phyloP scores from a whole-genome alignment of 169 alveolate species.

The Plasmodium adleri region DNA sequence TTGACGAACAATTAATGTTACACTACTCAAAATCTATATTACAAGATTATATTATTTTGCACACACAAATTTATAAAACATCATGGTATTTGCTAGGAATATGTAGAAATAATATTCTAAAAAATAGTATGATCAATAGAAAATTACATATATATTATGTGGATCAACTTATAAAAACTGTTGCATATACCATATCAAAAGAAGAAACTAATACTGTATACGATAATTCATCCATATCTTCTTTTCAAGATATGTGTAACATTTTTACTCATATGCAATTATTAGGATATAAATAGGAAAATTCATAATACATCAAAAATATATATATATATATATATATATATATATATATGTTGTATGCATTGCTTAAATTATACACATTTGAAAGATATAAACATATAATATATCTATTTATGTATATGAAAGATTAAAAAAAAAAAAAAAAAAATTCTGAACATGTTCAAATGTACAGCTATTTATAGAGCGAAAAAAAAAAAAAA shows the following conservation, averaged over 20 bases:
- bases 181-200: constrained; percentile 24
- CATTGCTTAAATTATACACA: too few species aligned
- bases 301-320: neutral
- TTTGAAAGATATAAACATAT: too few species aligned
- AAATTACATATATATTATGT: constrained; percentile 55
- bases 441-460: too few species aligned
- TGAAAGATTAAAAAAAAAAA: too few species aligned
- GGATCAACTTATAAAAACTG: constrained; percentile 31
- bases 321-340: too few species aligned
- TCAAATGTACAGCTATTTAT: too few species aligned
- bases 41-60: constrained; percentile 53
- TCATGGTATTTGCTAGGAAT: constrained; percentile 61
- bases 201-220: constrained; percentile 32
- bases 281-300: constrained; percentile 32
- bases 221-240: constrained; percentile 55
- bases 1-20: constrained; percentile 37
- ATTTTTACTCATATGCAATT: constrained; percentile 54
- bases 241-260: constrained; percentile 72
- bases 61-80: constrained; percentile 55
- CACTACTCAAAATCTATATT: constrained; percentile 26
- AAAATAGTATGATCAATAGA: constrained; percentile 25
- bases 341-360: too few species aligned
- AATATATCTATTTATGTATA: too few species aligned
- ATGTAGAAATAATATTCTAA: constrained; percentile 55
- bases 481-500: too few species aligned